phyloP scores from a whole-genome alignment of 331 rosid genomes.

The Pyracantha coccinea region DNA sequence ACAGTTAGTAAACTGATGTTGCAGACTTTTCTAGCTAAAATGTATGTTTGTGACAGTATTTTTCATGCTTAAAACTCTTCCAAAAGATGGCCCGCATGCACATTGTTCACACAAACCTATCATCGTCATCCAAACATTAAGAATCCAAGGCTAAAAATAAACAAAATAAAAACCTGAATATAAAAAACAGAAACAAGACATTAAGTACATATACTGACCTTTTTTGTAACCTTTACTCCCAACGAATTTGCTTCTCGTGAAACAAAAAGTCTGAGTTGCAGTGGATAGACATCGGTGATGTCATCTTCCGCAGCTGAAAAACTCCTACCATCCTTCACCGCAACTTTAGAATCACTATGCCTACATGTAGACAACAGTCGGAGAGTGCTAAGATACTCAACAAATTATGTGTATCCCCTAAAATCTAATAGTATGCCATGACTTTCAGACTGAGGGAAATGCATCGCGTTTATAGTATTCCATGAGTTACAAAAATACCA shows the following conservation, averaged over 20 bases:
- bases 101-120: not conserved
- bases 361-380: constrained; percentile 33
- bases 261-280: constrained; percentile 81
- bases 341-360: constrained; percentile 74
- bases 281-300: constrained; percentile 87
- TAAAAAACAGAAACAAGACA: not conserved
- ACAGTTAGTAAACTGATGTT: not conserved
- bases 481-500: not conserved
- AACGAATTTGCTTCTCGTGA: constrained; percentile 60
- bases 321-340: constrained; percentile 52
- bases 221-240: constrained; percentile 89
- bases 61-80: not conserved
- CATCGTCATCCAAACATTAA: not conserved
- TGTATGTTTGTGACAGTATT: not conserved
- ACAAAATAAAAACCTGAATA: not conserved
- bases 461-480: not conserved
- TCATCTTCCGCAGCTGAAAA: constrained; percentile 72
- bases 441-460: not conserved
- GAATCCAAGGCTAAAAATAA: not conserved
- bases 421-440: not conserved
- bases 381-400: constrained; percentile 16
- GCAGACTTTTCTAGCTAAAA: not conserved
- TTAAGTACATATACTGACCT: constrained; percentile 35
- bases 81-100: not conserved
- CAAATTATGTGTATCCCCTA: not conserved